Conservation (phyloP, 2,329 filamentous ascomycete genomes). For the Fusarium fujikuroi region DNA sequence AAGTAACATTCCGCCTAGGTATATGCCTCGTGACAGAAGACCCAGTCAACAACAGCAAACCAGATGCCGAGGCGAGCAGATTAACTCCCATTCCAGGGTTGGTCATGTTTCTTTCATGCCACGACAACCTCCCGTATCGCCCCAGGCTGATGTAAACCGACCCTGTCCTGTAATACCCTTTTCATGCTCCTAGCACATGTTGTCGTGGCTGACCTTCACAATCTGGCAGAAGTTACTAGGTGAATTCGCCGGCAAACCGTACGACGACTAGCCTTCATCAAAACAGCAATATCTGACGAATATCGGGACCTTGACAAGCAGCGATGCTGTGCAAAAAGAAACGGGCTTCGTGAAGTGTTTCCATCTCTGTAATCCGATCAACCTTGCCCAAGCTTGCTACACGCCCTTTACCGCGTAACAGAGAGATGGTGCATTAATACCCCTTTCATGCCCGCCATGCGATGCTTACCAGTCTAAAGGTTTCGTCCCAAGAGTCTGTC, state of each 20-base stretch:
- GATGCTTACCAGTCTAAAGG: not conserved
- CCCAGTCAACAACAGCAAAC: conserved; percentile 5
- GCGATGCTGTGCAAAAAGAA: not conserved
- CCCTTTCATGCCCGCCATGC: not conserved
- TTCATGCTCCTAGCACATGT: not conserved
- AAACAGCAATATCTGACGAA: not conserved
- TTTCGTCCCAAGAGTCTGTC: not conserved
- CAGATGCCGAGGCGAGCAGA: conserved; percentile 5
- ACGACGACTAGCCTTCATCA: not conserved
- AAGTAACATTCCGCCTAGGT: not conserved
- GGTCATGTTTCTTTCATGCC: not conserved
- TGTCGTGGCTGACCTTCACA: not conserved
- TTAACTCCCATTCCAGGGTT: not conserved
- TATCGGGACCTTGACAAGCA: not conserved
- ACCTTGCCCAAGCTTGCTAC: not conserved
- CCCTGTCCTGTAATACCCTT: not conserved
- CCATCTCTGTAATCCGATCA: conserved; percentile 11
- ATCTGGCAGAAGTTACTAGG: conserved; percentile 12
- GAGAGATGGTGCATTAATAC: not conserved
- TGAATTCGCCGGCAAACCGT: not conserved
- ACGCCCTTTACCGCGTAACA: not conserved
- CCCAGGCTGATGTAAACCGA: not conserved
- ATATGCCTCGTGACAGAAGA: conserved; percentile 5
- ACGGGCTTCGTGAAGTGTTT: not conserved
- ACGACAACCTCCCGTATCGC: not conserved